phyloP scores from a whole-genome alignment of 1,139 yeast genomes.

The Suhomyces bribrorum region DNA sequence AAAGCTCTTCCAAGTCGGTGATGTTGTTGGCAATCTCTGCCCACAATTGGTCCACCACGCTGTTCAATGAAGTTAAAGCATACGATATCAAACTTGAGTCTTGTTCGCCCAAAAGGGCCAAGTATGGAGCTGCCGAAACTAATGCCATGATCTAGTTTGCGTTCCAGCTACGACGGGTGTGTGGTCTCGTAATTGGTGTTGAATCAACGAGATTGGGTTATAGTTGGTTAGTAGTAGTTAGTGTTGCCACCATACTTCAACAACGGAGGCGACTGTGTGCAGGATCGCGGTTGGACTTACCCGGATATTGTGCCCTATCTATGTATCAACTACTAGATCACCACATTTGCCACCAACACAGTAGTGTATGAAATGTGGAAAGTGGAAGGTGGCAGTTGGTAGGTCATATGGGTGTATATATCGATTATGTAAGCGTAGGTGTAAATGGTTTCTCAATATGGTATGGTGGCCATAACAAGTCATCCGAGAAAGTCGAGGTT shows the following conservation, averaged over 20 bases:
- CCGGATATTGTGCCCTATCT: no score
- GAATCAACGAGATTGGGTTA: neutral
- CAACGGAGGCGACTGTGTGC: slow-evolving; percentile 6
- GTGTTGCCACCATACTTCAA: slow-evolving; percentile 14
- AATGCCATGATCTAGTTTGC: slow-evolving; percentile 46
- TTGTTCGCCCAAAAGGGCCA: slow-evolving; percentile 83
- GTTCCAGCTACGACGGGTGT: neutral
- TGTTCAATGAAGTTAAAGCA: slow-evolving; percentile 81
- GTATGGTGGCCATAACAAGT: no score
- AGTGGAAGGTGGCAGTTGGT: neutral
- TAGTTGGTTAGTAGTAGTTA: slow-evolving; percentile 1
- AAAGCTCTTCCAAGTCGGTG: slow-evolving; percentile 83
- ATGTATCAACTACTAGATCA: no score
- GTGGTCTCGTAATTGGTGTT: neutral
- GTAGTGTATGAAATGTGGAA: no score
- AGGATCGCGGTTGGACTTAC: slow-evolving; percentile 3
- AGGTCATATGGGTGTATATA: no score
- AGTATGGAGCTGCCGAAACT: slow-evolving; percentile 83
- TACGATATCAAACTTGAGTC: slow-evolving; percentile 77
- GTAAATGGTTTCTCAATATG: no score
- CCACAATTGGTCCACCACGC: slow-evolving; percentile 90
- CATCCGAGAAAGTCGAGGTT: no score
- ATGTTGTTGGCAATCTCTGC: slow-evolving; percentile 94
- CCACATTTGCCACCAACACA: no score
- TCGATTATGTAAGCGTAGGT: no score